phyloP scores from a whole-genome alignment of 306 rosid genomes.

The Cicer cuneatum region DNA sequence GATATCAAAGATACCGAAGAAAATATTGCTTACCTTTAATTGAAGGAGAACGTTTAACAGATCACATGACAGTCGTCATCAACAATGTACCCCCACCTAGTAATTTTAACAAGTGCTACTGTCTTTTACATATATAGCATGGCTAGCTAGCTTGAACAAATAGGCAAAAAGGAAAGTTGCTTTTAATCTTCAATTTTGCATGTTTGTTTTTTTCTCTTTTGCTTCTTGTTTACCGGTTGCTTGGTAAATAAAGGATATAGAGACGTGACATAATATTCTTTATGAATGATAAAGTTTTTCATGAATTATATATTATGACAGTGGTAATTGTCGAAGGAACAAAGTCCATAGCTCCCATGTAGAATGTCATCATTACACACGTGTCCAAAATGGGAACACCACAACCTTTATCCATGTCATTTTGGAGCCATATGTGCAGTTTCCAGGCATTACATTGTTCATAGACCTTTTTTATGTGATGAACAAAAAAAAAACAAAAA shows the following conservation, averaged over 20 bases:
- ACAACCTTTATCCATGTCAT: conserved; percentile 48
- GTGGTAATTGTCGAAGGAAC: conserved; percentile 52
- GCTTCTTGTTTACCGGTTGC: conserved; percentile 40
- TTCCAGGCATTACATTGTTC: conserved; percentile 44
- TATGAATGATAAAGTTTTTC: conserved; percentile 14
- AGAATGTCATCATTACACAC: conserved; percentile 60
- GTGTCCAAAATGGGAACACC: conserved; percentile 52
- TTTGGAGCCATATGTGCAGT: conserved; percentile 53
- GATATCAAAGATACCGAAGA: conserved; percentile 8
- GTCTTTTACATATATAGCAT: background rate
- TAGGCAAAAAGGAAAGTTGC: conserved; percentile 38
- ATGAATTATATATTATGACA: conserved; percentile 34
- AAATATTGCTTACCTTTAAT: conserved; percentile 31
- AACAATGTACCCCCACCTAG: conserved; percentile 21
- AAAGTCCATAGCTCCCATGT: conserved; percentile 45
- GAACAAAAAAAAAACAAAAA: background rate
- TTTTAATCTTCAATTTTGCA: conserved; percentile 30
- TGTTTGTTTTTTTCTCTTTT: conserved; percentile 8
- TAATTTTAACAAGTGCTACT: conserved; percentile 26
- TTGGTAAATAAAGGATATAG: conserved; percentile 25
- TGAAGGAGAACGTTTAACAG: conserved; percentile 39
- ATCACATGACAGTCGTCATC: conserved; percentile 36
- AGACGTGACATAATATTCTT: conserved; percentile 55
- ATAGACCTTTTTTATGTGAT: conserved; percentile 20
- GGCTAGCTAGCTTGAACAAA: conserved; percentile 26